phyloP scores from a whole-genome alignment of 2,329 filamentous ascomycete species.

The Ceratocystis albifundus region DNA sequence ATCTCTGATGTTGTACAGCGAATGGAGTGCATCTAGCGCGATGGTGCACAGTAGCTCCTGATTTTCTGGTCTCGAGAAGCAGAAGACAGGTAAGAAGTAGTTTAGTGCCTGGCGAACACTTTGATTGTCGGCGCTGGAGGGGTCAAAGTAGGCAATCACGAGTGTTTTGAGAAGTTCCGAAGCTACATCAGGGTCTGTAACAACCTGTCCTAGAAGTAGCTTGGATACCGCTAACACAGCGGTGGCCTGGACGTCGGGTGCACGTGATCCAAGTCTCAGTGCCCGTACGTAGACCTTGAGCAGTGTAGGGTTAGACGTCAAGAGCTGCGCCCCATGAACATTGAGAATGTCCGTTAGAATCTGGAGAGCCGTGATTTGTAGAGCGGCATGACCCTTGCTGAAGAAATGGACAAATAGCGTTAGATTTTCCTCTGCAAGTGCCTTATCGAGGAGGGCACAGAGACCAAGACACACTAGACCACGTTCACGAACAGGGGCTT shows the following conservation, averaged over 20 bases:
- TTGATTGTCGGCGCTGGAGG: conserved; percentile 67
- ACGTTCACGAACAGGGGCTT: conserved; percentile 81
- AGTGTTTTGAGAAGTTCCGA: conserved; percentile 73
- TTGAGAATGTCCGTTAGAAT: conserved; percentile 89
- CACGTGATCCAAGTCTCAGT: conserved; percentile 57
- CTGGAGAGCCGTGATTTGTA: conserved; percentile 83
- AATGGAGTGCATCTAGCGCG: conserved; percentile 61
- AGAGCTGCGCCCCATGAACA: conserved; percentile 70
- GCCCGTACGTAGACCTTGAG: conserved; percentile 79
- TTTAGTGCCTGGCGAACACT: conserved; percentile 74
- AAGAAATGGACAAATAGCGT: conserved; percentile 93
- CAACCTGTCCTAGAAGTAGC: conserved; percentile 66
- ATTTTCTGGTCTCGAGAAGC: conserved; percentile 72
- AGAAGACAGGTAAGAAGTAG: conserved; percentile 92
- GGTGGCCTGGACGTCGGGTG: conserved; percentile 64
- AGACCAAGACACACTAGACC: conserved; percentile 82
- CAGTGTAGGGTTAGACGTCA: conserved; percentile 55
- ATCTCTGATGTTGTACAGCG: conserved; percentile 61
- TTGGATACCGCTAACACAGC: conserved; percentile 77
- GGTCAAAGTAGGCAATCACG: conserved; percentile 80
- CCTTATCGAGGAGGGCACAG: conserved; percentile 82
- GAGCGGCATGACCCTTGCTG: conserved; percentile 74
- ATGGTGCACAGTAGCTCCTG: conserved; percentile 69
- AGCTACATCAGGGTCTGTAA: conserved; percentile 55
- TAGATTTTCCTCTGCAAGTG: conserved; percentile 83